These are phyloP conservation scores for Neurospora sp. DNA, from an alignment of 495 filamentous ascomycete species.

Conservation along the genomic window DNA sequence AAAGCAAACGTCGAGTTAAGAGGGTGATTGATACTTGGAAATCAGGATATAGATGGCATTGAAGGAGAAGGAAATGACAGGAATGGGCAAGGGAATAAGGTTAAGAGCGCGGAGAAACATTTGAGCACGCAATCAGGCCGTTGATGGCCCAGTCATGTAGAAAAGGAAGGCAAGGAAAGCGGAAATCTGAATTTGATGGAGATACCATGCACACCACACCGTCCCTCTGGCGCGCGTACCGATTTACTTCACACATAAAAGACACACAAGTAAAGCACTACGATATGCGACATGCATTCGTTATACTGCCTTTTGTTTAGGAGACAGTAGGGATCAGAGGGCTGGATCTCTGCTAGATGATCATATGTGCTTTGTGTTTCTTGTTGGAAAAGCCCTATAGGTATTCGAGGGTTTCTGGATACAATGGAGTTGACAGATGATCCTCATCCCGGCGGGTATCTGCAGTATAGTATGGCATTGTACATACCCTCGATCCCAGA, in stretches of 20 bases:
- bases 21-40: not conserved
- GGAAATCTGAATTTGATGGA: not conserved
- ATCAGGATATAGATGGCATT: not conserved
- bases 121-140: not conserved
- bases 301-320: not conserved
- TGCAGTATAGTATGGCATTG: not conserved
- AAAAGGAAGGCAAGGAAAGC: not conserved
- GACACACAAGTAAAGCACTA: not conserved
- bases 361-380: not conserved
- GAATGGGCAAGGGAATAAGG: not conserved
- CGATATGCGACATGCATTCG: not conserved
- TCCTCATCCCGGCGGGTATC: not conserved
- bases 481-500: not conserved
- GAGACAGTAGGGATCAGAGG: not conserved
- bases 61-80: not conserved
- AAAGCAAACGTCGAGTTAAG: not conserved
- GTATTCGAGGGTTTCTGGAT: not conserved
- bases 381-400: not conserved
- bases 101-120: not conserved
- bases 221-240: not conserved
- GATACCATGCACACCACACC: not conserved
- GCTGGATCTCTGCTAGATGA: not conserved
- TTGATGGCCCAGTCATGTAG: not conserved
- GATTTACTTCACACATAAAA: not conserved
- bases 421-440: not conserved